Percentiles rank a stretch among this genome's conserved stretches.
These are phyloP conservation scores for Cryphonectria naterciae DNA, from an alignment of 2,329 filamentous ascomycete genomes.

Conservation along the genomic window DNA sequence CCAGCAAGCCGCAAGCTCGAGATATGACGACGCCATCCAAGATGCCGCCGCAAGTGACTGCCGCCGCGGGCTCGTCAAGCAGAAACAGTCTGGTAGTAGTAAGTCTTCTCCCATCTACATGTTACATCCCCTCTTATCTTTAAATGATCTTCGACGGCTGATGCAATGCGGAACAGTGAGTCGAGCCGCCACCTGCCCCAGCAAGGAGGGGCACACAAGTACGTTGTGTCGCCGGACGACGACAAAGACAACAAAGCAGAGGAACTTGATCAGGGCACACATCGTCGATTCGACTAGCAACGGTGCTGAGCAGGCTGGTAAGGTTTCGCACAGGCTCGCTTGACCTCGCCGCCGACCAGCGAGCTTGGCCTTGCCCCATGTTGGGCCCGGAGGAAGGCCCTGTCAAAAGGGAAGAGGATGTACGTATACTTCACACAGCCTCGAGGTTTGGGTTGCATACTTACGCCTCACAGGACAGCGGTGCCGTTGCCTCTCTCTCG, in stretches of 20 bases:
- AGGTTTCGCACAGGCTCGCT: neutral
- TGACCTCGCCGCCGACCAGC: neutral
- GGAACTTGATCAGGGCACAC: neutral
- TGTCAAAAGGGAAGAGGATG: too few relatives aligned
- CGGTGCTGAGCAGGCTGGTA: neutral
- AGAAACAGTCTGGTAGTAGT: constrained; percentile 37
- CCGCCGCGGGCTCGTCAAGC: constrained; percentile 46
- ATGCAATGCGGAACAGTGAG: constrained; percentile 12
- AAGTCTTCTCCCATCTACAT: neutral
- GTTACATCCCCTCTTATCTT: too few relatives aligned
- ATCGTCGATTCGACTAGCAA: neutral
- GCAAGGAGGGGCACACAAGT: neutral
- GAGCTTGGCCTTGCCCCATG: neutral
- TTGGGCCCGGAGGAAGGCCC: too few relatives aligned
- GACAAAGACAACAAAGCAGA: neutral
- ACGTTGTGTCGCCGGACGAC: constrained; percentile 10
- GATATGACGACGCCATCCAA: neutral
- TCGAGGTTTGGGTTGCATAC: neutral
- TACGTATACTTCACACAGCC: too few relatives aligned
- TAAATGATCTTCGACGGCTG: neutral
- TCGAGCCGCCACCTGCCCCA: constrained; percentile 1
- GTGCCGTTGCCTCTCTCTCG: too few relatives aligned
- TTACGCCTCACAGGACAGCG: neutral
- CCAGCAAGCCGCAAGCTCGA: neutral
- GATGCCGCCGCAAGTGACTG: constrained; percentile 24